Evolutionary conservation across 805 yeast species (phyloP).

Genomic region (Yamadazyma takamatsuzukensis): DNA sequence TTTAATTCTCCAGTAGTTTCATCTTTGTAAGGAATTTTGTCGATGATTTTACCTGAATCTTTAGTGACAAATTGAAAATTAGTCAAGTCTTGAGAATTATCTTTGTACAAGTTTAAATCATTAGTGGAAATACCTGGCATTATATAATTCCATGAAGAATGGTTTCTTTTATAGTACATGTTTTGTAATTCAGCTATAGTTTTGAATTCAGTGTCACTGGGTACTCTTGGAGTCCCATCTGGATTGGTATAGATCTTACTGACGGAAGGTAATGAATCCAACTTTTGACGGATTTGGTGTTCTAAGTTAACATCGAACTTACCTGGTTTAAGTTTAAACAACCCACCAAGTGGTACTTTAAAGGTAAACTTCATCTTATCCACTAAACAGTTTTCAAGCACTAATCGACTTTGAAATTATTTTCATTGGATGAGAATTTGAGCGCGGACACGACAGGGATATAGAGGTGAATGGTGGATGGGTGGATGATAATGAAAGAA

Average conservation of each 20-base stretch:
- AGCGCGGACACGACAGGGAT: constrained; percentile 4
- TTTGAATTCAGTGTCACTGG: constrained; percentile 67
- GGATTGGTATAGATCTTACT: constrained; percentile 67
- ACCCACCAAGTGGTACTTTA: constrained; percentile 36
- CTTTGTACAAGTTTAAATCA: constrained; percentile 52
- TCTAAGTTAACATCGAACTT: constrained; percentile 50
- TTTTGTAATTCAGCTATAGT: constrained; percentile 68
- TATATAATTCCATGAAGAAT: constrained; percentile 47
- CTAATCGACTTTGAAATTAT: constrained; percentile 8
- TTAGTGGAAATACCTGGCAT: constrained; percentile 48
- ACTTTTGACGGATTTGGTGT: constrained; percentile 56
- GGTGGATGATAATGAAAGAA: constrained; percentile 7
- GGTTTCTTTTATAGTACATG: constrained; percentile 53
- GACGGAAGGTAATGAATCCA: constrained; percentile 61
- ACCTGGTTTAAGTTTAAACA: constrained; percentile 35
- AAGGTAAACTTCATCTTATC: constrained; percentile 43
- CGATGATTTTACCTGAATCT: constrained; percentile 60
- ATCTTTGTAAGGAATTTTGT: constrained; percentile 81
- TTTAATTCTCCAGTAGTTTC: constrained; percentile 72
- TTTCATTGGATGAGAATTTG: constrained; percentile 12
- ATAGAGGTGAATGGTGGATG: constrained; percentile 2
- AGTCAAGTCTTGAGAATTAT: constrained; percentile 59
- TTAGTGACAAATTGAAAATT: constrained; percentile 51
- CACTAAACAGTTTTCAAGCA: constrained; percentile 1
- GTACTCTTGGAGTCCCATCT: constrained; percentile 71